These are phyloP conservation scores for Talaromyces ruber DNA, from an alignment of 495 filamentous ascomycete species.

Conservation along the genomic window DNA sequence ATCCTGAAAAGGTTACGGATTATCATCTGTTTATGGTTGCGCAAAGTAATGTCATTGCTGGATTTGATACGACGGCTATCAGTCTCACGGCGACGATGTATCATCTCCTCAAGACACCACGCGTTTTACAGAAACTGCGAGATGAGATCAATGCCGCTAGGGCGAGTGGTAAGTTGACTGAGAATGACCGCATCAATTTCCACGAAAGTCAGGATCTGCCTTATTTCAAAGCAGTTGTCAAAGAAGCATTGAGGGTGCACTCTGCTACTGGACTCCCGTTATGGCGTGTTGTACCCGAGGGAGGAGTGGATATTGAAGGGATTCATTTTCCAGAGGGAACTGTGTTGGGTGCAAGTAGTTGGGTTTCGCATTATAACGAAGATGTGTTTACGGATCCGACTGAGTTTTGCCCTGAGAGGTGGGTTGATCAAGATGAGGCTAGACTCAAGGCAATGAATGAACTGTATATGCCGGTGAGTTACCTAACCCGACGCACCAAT, in stretches of 20 bases:
- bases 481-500: no score
- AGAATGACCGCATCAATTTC: background rate
- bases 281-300: conserved; percentile 54
- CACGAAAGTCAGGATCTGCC: conserved; percentile 25
- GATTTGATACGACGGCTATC: conserved; percentile 48
- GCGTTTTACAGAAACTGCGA: conserved; percentile 27
- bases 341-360: conserved; percentile 52
- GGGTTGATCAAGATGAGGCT: conserved; percentile 37
- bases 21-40: conserved; percentile 42
- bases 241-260: conserved; percentile 60
- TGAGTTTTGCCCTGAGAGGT: conserved; percentile 45
- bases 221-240: conserved; percentile 61
- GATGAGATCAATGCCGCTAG: conserved; percentile 35
- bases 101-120: conserved; percentile 26
- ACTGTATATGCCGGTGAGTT: conserved; percentile 34
- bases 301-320: conserved; percentile 39
- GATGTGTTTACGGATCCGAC: conserved; percentile 45
- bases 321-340: conserved; percentile 44
- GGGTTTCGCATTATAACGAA: conserved; percentile 45
- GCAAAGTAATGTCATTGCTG: conserved; percentile 44
- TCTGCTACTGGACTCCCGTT: conserved; percentile 54
- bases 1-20: conserved; percentile 47
- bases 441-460: conserved; percentile 30
- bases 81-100: conserved; percentile 42
- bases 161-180: conserved; percentile 22